Evolutionary conservation across 805 yeast genomes (phyloP), one percentile per base, ranked within the genome.

Genomic region (Candida chilensis): DNA sequence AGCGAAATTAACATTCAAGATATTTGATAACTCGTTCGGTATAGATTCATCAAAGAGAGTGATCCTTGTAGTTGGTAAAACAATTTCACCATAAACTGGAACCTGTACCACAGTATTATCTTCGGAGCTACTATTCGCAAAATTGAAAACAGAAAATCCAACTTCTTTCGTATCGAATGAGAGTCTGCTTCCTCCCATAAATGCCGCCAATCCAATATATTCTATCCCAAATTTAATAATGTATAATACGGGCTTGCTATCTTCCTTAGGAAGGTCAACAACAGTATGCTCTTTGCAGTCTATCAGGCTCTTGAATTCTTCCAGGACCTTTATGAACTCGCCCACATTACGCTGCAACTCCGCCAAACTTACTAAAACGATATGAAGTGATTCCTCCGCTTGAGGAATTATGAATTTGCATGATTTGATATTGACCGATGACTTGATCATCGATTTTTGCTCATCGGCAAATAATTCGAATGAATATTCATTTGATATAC

Each of bases 1-100:
- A n/a, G 54, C 39, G 37, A 74, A 36, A 35, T 64, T 61, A 9
- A 74, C 45, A 40, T 80, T 66, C 18, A 62, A 27, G 4, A 62
- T 28, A 13, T 55, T 60, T 1, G 69, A 60, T 16, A 63, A 71
- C 45, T 41, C 69, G 37, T 29, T 54, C 28, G 44, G 64, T 40
- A 37, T 64, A 54, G 17, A 60, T 27, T 57, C 44, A 22, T 64
- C 62, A 4, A 64, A 53, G 9, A 64, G 39, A 5, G 60, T 54
- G 10, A 71, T 11, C 27, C 67, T 52, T 0, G 63, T 50, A 1
- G 68, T 54, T 1, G 75, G 73, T 5, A 71, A 33, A 0, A 27
- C 29, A 5, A 71, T 17, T 20, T 55, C 57, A 1, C 75, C 76
- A 35, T 47, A 44, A 2, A 57, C 43, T 1, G 54, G 58, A 14